Evolutionary conservation across 257 asterid genomes (phyloP).

Genomic region (Penstemon davidsonii): DNA sequence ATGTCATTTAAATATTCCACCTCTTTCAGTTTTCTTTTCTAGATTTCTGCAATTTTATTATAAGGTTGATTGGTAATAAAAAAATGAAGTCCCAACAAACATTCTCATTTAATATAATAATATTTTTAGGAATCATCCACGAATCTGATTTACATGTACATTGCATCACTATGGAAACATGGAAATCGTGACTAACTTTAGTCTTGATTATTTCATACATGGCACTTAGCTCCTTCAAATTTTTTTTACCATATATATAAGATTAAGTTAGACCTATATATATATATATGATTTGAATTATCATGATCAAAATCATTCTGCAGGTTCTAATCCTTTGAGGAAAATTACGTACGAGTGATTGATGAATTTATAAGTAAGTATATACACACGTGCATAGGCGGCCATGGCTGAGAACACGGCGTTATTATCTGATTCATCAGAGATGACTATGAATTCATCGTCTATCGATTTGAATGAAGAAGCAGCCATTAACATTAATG

Average conservation of each 20-base stretch:
- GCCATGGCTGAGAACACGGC: slow-evolving; percentile 36
- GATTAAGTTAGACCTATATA: too few relatives aligned
- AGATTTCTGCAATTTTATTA: background rate
- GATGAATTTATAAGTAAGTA: background rate
- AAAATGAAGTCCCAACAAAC: background rate
- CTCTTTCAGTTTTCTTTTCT: background rate
- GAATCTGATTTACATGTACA: too few relatives aligned
- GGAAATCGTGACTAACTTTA: too few relatives aligned
- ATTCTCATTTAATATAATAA: background rate
- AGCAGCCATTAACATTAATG: slow-evolving; percentile 31
- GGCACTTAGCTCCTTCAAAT: too few relatives aligned
- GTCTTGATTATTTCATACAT: too few relatives aligned
- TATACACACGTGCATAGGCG: too few relatives aligned
- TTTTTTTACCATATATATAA: too few relatives aligned
- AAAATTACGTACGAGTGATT: background rate
- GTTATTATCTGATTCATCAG: slow-evolving; percentile 40
- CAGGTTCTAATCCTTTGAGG: background rate
- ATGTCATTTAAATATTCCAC: too few relatives aligned
- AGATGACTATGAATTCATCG: slow-evolving; percentile 28
- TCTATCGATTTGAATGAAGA: slow-evolving; percentile 73
- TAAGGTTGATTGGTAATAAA: too few relatives aligned
- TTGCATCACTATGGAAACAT: too few relatives aligned
- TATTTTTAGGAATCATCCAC: background rate
- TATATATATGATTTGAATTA: background rate
- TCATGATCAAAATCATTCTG: background rate